A percentile compares a stretch with the other conserved stretches of the same genome.
These are phyloP conservation scores for Amanita rubescens DNA, from an alignment of 768 basidiomycete species.

Conservation along the genomic window DNA sequence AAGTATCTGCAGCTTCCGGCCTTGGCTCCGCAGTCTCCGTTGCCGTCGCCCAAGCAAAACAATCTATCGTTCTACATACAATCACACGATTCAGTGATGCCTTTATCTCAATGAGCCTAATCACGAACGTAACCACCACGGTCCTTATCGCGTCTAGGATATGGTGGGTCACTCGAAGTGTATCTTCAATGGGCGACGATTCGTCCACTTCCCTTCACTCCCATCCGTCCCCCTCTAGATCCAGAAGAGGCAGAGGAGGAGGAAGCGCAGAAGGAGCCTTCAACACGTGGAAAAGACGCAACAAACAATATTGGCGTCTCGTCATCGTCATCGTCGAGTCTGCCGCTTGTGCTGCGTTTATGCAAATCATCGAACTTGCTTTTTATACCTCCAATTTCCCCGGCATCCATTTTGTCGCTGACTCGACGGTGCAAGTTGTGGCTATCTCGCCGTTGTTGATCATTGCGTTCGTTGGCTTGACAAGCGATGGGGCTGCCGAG, in stretches of 20 bases:
- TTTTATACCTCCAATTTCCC: constrained; percentile 26
- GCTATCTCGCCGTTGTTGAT: constrained; percentile 5
- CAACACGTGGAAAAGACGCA: neutral
- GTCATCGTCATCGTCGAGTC: constrained; percentile 19
- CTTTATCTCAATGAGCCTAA: constrained; percentile 26
- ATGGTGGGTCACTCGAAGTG: constrained; percentile 17
- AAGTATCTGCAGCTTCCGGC: neutral
- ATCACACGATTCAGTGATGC: constrained; percentile 27
- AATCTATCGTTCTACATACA: constrained; percentile 25
- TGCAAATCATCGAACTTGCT: constrained; percentile 25
- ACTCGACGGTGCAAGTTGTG: constrained; percentile 17
- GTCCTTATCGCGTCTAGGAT: constrained; percentile 25
- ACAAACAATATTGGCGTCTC: neutral
- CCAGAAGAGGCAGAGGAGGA: neutral
- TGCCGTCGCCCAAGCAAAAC: constrained; percentile 19
- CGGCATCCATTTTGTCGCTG: constrained; percentile 30
- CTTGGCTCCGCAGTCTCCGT: constrained; percentile 10
- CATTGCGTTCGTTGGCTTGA: constrained; percentile 1
- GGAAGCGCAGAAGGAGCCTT: neutral
- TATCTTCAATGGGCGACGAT: neutral
- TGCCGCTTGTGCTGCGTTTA: constrained; percentile 24
- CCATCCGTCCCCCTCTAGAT: neutral
- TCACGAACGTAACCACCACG: constrained; percentile 26
- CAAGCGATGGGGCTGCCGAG: neutral
- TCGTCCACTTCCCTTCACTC: neutral